Conservation (phyloP, 192 early-diverging fungal species). For the Umbelopsis sp. region DNA sequence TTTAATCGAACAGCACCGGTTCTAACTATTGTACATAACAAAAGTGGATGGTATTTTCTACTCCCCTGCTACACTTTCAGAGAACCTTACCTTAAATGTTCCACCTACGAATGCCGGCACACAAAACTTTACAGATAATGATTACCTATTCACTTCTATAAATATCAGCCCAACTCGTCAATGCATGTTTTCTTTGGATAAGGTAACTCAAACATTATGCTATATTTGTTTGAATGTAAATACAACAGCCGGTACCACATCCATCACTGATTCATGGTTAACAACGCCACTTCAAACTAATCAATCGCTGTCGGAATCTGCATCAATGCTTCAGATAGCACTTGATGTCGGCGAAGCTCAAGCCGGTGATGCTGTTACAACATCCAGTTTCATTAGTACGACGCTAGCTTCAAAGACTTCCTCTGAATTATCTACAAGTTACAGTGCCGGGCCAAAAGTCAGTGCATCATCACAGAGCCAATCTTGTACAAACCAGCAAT, state of each 20-base stretch:
- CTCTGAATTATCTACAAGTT: no score
- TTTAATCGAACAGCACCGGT: no score
- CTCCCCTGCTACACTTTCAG: neutral
- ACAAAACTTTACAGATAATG: neutral
- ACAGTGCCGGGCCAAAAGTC: neutral
- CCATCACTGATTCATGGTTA: neutral
- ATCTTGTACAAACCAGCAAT: neutral
- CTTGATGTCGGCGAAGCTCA: no score
- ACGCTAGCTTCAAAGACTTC: no score
- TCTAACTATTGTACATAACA: neutral
- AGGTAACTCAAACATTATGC: neutral
- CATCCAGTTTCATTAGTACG: no score
- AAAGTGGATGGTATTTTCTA: neutral
- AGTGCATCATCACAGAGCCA: neutral
- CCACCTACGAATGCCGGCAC: neutral
- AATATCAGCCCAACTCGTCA: neutral
- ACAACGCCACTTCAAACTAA: no score
- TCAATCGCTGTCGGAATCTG: neutral
- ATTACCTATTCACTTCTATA: neutral
- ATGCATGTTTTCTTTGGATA: slow-evolving; percentile 3
- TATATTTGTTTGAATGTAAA: neutral
- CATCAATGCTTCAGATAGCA: neutral
- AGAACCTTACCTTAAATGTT: neutral
- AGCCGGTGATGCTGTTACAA: no score
- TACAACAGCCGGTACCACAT: neutral